Base-by-base conservation (phyloP, 805 yeast species). In the Candida tibetensis region DNA sequence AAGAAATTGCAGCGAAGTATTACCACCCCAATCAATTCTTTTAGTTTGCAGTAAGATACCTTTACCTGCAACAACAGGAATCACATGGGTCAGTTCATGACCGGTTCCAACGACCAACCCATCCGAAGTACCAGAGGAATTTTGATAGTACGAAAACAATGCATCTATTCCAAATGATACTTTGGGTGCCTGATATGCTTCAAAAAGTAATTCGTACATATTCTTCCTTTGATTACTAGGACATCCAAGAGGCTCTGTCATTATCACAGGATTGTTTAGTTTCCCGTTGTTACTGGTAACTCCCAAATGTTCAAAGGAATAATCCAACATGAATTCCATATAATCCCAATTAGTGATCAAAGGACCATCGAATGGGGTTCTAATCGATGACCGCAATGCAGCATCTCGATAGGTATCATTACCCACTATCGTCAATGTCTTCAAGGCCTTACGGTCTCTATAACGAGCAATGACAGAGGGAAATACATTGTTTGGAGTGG, bases 11-110 rank as follows among this genome's bases (percentile, higher is more conserved):
- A 73, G 76, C 1, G 90, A 74, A 30, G 77, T 85, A 44, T 77
- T 76, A 8, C 96, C 98, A 43, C 98, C 98, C 87, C 93, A 87
- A 55, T 87, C 88, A 27, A 93, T 77, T 52, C 98, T 71, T 52
- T 88, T 89, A 6, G 89, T 68, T 41, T 81, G 82, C 18, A 74
- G 64, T 38, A 87, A 58, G 2, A 81, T 47, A 0, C 95, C 90
- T 37, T 67, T 66, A 0, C 89, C 88, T n/a, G 76, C 56, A 2
- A 86, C 46, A 2, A 91, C 87, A 0, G 99, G 99, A 13, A 91
- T 79, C 0, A 93, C 61, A 53, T 81, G 82, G 0, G 95, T 84
- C 37, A 86, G 76, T 50, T 90, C 93, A 59, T 87, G 74, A 3
- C 96, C 96, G 5, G 88, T 69, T 7, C 86, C 82, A 32, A 93